Base-by-base conservation (phyloP, 768 basidiomycete species). In the Mycena polygramma region DNA sequence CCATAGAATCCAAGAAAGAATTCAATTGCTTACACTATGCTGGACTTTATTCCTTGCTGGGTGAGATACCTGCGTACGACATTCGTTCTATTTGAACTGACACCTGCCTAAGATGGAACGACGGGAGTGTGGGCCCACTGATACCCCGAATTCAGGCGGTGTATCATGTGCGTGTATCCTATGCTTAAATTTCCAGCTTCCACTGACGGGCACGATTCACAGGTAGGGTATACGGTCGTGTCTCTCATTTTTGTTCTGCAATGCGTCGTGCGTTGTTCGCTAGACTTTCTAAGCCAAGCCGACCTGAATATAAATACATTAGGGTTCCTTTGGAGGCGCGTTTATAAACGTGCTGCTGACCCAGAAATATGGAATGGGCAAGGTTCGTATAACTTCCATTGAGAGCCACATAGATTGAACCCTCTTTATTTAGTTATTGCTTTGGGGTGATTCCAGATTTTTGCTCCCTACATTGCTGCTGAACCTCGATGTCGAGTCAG, bases 41-140 rank as follows among this genome's bases (percentile, higher is more conserved):
- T 88, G 83, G 80, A 83, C 14, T 60, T 57, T 91, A 55, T 90
- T 91, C 68, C 79, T 93, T 5, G 85, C 85, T 19, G 94, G 94
- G 19, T 95, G 93, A 45, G 13, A 14, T 22, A 39, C 11, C 92
- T 93, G 91, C 46, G 10, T 37, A 9, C 5, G 3, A 26, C 15
- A 63, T 35, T n/a, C 15, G 24, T 30, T 14, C 37, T 19, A 10
- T 24, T 1, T 36, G 24, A 41, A 19, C 17, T 43, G 4, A 41
- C 22, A 13, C 37, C 3, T 7, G 4, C 22, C 22, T 6, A 39
- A 48, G 60, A 9, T 64, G 63, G 66, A 68, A 68, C 74, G 94
- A 94, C 77, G 91, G 90, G 15, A 86, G 90, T 0, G 88, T 88
- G 17, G 94, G 94, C 2, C 93, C 94, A 1, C 79, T 96, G 22